Percentiles rank a stretch among this genome's conserved stretches.
phyloP scores from a whole-genome alignment of 2,329 filamentous ascomycete species.

The Arthrobotrys iridis region DNA sequence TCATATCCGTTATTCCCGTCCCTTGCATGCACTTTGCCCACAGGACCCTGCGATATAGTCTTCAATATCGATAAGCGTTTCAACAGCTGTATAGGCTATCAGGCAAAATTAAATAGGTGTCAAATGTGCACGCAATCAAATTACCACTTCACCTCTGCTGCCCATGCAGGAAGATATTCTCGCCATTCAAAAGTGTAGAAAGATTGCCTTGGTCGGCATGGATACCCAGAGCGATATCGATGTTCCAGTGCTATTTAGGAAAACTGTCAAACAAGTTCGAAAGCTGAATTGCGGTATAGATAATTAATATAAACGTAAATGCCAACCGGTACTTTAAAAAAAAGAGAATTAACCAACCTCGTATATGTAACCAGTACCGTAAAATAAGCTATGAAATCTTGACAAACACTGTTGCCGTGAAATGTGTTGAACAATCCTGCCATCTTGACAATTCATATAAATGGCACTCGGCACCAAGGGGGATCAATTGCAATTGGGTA shows the following conservation, averaged over 20 bases:
- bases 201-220: neutral
- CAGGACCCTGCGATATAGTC: neutral
- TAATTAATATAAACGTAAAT: too few species aligned
- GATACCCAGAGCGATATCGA: neutral
- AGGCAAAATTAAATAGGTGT: neutral
- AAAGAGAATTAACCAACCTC: too few species aligned
- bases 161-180: neutral
- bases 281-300: too few species aligned
- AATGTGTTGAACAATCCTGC: too few species aligned
- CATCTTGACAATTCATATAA: too few species aligned
- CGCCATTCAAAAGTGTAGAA: neutral
- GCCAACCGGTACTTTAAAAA: too few species aligned
- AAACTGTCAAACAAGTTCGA: too few species aligned
- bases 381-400: too few species aligned
- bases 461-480: too few species aligned
- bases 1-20: neutral
- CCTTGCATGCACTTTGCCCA: neutral
- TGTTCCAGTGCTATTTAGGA: neutral
- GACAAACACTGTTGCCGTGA: too few species aligned
- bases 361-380: too few species aligned
- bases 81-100: neutral
- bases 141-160: conserved; percentile 5
- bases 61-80: neutral
- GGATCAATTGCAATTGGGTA: too few species aligned
- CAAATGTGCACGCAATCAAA: conserved; percentile 4